phyloP scores from a whole-genome alignment of 2,329 filamentous ascomycete genomes.

The Fusarium metavorans region DNA sequence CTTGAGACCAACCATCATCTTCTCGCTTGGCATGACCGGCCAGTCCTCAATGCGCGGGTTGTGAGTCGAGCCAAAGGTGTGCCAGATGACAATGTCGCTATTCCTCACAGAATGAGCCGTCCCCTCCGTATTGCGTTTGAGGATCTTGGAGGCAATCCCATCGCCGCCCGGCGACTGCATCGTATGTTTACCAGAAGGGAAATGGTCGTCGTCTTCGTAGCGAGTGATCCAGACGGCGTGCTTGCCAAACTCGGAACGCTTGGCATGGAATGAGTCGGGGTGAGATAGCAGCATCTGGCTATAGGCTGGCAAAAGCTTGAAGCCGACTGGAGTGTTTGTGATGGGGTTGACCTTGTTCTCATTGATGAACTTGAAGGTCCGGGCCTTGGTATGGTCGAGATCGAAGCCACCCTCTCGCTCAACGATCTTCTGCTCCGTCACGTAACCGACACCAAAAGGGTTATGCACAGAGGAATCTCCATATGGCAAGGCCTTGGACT shows the following conservation, averaged over 20 bases:
- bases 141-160: conserved; percentile 45
- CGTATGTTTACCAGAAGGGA: conserved; percentile 56
- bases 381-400: conserved; percentile 62
- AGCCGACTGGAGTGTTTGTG: conserved; percentile 58
- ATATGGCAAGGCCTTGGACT: conserved; percentile 57
- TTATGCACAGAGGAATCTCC: conserved; percentile 57
- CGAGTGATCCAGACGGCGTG: conserved; percentile 61
- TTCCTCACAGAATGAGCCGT: conserved; percentile 52
- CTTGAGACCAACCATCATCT: conserved; percentile 62
- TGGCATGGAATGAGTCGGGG: conserved; percentile 53
- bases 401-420: conserved; percentile 60
- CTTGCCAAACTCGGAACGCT: conserved; percentile 56
- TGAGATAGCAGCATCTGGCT: conserved; percentile 61
- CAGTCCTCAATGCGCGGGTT: conserved; percentile 75
- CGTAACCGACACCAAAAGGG: conserved; percentile 63
- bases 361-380: conserved; percentile 63
- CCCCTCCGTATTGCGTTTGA: neutral
- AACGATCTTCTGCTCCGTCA: conserved; percentile 57
- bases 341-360: conserved; percentile 55
- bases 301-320: conserved; percentile 57
- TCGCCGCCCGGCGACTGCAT: conserved; percentile 61
- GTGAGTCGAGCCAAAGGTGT: conserved; percentile 72
- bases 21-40: conserved; percentile 76
- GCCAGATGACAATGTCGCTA: conserved; percentile 68
- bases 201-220: conserved; percentile 57